Base-by-base conservation (phyloP, 1,139 yeast genomes). In the Candida tetrigidarum region DNA sequence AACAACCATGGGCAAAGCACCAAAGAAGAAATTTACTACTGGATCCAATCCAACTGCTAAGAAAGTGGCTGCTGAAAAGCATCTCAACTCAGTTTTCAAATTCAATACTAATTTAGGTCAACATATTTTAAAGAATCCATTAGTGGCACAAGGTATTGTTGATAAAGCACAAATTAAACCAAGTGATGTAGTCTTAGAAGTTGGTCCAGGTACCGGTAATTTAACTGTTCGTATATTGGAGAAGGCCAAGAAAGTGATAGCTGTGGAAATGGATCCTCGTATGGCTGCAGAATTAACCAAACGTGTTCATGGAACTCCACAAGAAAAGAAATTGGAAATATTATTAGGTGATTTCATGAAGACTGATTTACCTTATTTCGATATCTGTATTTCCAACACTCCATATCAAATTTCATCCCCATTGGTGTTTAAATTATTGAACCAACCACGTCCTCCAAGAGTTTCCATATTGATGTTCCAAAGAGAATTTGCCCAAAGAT, bases 151-250 rank as follows among this genome's bases (percentile, higher is more conserved):
- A 64, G 98, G 97, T 10, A 93, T 93, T 60, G 99, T 93, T 28
- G 99, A 93, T 65, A 95, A 95, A 62, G 98, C 99, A 2, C 87
- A 82, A 36, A 86, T 93, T 50, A 86, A 83, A 57, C 98, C 98
- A 2, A 86, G 96, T 36, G 99, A 93, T 60, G 81, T 83, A 6
- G 98, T 93, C 2, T 74, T 93, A 39, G 99, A 93, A 72, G 97
- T 93, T 44, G 99, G 99, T 59, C 99, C 99, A 1, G 99, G 99
- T 81, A 93, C 99, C 0, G 99, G 99, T 70, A 93, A 93, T 62
- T 76, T 93, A 67, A 95, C 99, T 0, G 96, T 93, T 30, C 78
- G 96, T 50, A 95, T 93, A 41, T 69, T 93, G 44, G 98, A 93
- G 57, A 87, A 91, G 63, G 98, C 98, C 1, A 78, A 90, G 44